Percentiles rank a stretch among this genome's conserved stretches.
Evolutionary conservation across 345 rosid genomes (phyloP).

Genomic region (Isatis tinctoria): DNA sequence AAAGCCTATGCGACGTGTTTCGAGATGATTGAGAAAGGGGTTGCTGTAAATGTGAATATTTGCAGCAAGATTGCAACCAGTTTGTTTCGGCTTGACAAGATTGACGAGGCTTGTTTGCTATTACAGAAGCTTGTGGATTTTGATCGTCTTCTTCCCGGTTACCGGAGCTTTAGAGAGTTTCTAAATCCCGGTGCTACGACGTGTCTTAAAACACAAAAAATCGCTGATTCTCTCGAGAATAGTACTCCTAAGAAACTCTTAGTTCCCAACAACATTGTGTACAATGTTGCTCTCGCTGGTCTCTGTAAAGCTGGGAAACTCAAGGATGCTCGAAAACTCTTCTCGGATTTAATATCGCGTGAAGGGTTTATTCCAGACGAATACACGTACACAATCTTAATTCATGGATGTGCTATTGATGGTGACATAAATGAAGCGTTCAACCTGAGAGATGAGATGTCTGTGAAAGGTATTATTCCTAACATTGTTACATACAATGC

Average conservation of each 20-base stretch:
- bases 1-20: constrained; percentile 52
- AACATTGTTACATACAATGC: constrained; percentile 62
- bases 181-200: constrained; percentile 19
- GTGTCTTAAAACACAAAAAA: constrained; percentile 39
- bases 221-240: constrained; percentile 40
- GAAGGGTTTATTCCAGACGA: constrained; percentile 55
- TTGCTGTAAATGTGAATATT: constrained; percentile 48
- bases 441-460: constrained; percentile 64
- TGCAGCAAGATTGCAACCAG: constrained; percentile 65
- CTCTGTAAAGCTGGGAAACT: constrained; percentile 65
- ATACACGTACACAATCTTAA: constrained; percentile 57
- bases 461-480: constrained; percentile 47
- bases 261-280: constrained; percentile 52
- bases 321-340: constrained; percentile 49
- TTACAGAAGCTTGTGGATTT: constrained; percentile 54
- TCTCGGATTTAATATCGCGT: constrained; percentile 40
- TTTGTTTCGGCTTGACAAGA: constrained; percentile 51
- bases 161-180: constrained; percentile 25
- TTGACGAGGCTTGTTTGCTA: constrained; percentile 61
- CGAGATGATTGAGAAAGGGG: constrained; percentile 60
- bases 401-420: constrained; percentile 54
- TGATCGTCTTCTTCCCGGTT: constrained; percentile 40
- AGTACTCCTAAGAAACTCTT: constrained; percentile 35
- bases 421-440: constrained; percentile 67
- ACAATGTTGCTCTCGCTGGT: constrained; percentile 66